Base-by-base conservation (phyloP, 169 alveolate genomes). In the Plasmodium yoelii region DNA sequence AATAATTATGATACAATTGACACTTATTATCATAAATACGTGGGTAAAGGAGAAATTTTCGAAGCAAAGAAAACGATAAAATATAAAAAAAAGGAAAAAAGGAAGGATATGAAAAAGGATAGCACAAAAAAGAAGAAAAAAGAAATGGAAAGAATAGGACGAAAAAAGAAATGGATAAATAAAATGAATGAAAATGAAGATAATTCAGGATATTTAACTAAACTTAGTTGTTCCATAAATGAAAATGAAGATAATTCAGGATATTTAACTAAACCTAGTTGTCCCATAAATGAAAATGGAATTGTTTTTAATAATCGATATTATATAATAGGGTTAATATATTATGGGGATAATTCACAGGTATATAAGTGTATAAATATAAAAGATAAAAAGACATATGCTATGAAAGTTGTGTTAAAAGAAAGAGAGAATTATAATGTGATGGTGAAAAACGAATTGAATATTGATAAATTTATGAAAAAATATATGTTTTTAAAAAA, bases 321-420 rank as follows among this genome's bases (percentile, higher is more conserved):
- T 44, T 39, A 70, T 10, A 82, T 82, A 46, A 42, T 82, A 8
- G 90, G 84, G 5, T 47, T 82, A 47, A 67, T 82, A 18, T 67
- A 82, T 60, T 82, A 70, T 55, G 90, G 90, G 5, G 72, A 82
- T 5, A 82, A 82, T 13, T 82, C 90, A n/a, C 90, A 82, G 68
- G 90, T 82, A 9, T 82, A 82, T 61, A 82, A 82, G 47, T 82
- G 90, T 15, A 39, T 82, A 26, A 82, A 82, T 55, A 46, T 67
- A 18, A 47, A 51, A 51, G 26, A 82, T 51, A 82, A 82, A 61
- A 82, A 42, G 39, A 26, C 44, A 15, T 82, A 82, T 56, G 90
- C 90, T 12, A 82, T 82, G 90, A 82, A 82, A 60, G 71, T 82
- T 24, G 69, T 67, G 2, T 46, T 56, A 60, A 82, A 49, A 67